phyloP scores from a whole-genome alignment of 306 rosid species.

The Abrus pulchellus region DNA sequence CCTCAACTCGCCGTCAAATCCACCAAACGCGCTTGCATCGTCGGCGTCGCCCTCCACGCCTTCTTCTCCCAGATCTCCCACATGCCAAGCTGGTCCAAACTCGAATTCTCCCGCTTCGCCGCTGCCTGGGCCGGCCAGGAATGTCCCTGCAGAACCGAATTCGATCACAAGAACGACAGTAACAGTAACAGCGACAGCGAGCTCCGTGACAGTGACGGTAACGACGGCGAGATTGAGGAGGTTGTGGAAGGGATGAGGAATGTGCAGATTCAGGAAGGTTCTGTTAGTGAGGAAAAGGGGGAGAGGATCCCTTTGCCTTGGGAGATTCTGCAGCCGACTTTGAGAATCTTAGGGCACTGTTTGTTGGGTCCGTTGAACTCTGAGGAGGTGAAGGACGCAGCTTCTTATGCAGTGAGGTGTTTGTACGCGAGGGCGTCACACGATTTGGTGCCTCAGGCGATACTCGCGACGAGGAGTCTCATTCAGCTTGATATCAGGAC shows the following conservation, averaged over 20 bases:
- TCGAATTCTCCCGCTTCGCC: conserved; percentile 72
- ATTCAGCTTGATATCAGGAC: conserved; percentile 85
- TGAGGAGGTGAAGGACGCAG: conserved; percentile 80
- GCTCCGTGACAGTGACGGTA: conserved; percentile 16
- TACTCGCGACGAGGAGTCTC: conserved; percentile 88
- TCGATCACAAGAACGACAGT: conserved; percentile 47
- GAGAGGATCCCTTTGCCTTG: conserved; percentile 86
- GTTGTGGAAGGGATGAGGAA: conserved; percentile 58
- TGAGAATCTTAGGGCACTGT: conserved; percentile 92
- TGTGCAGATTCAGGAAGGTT: conserved; percentile 54
- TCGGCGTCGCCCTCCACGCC: conserved; percentile 82
- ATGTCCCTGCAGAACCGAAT: conserved; percentile 69
- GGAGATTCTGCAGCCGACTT: conserved; percentile 91
- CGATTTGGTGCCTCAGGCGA: conserved; percentile 91
- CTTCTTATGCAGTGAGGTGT: conserved; percentile 70
- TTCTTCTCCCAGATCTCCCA: conserved; percentile 94
- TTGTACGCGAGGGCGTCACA: conserved; percentile 88
- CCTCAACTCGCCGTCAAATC: conserved; percentile 90
- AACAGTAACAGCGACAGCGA: conserved; percentile 16
- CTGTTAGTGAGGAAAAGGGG: conserved; percentile 53
- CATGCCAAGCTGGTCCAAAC: conserved; percentile 96
- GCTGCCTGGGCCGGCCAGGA: conserved; percentile 90
- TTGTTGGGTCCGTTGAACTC: conserved; percentile 83
- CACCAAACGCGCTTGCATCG: conserved; percentile 83
- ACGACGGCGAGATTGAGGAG: conserved; percentile 49